A percentile compares a stretch with the other conserved stretches of the same genome.
Conservation (phyloP, 352 stramenopile genomes). For the Aphanomyces stellatus region DNA sequence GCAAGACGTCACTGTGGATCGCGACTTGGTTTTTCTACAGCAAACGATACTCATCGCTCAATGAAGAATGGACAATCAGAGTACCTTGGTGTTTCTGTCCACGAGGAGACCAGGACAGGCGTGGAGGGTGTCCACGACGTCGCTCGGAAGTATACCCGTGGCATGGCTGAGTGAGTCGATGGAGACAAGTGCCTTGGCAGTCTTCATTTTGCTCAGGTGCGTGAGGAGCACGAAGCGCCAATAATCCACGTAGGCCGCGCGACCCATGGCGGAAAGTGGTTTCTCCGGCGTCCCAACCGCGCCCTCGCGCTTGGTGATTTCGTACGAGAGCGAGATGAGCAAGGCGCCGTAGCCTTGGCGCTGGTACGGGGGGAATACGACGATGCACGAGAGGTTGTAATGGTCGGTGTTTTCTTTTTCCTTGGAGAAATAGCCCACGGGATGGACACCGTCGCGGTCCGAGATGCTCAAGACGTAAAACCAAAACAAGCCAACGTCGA, state of each 20-base stretch:
- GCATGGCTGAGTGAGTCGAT: neutral
- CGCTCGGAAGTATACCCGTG: neutral
- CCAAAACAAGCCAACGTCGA: conserved; percentile 87
- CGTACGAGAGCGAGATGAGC: conserved; percentile 88
- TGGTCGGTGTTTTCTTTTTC: conserved; percentile 85
- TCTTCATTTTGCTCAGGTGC: conserved; percentile 35
- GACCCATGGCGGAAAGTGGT: conserved; percentile 81
- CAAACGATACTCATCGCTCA: neutral
- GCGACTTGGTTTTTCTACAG: neutral
- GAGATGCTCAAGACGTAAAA: conserved; percentile 89
- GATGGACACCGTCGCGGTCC: conserved; percentile 70
- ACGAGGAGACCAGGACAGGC: neutral
- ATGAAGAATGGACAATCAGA: neutral
- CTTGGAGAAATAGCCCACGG: conserved; percentile 89
- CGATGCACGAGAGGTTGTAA: conserved; percentile 91
- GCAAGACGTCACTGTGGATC: neutral
- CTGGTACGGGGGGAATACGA: conserved; percentile 85
- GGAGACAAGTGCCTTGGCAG: neutral
- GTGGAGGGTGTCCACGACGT: neutral
- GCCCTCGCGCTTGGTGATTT: conserved; percentile 84
- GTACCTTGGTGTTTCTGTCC: neutral
- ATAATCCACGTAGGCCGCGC: conserved; percentile 51
- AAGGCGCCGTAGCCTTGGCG: conserved; percentile 86
- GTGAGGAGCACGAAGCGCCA: conserved; percentile 50
- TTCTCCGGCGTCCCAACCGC: conserved; percentile 88